Percentiles rank a stretch among this genome's conserved stretches.
Evolutionary conservation across 805 yeast species (phyloP).

Genomic region (Wickerhamomyces alni): DNA sequence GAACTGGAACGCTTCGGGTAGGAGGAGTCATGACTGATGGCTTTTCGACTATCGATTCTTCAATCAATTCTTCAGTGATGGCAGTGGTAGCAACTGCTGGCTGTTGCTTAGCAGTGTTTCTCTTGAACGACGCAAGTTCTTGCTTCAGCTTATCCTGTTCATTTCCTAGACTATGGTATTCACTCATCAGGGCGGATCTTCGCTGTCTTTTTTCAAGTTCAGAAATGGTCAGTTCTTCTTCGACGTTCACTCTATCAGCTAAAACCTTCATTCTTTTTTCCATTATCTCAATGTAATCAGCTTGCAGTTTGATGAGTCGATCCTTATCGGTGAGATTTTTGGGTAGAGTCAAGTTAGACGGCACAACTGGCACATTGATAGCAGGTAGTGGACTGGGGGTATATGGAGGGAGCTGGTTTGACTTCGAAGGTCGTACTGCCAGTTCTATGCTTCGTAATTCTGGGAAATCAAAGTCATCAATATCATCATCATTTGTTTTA

Average conservation of each 20-base stretch:
- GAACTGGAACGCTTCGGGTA: no score
- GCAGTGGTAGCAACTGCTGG: no score
- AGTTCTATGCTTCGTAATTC: background rate
- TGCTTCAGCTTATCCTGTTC: background rate
- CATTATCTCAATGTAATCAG: background rate
- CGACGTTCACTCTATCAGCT: background rate
- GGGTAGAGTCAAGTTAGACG: no score
- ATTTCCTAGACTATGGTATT: background rate
- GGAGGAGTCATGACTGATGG: no score
- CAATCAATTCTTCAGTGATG: no score
- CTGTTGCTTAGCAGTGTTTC: background rate
- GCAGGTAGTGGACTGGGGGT: background rate
- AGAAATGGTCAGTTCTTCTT: background rate
- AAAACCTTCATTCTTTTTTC: background rate
- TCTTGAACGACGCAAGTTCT: background rate
- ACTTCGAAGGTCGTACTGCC: background rate
- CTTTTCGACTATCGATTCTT: no score
- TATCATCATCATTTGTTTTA: background rate
- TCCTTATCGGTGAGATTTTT: background rate
- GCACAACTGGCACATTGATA: background rate
- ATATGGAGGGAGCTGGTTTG: background rate
- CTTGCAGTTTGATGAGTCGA: background rate
- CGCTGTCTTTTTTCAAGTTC: background rate
- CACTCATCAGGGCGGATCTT: background rate
- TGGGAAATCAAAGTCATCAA: slow-evolving; percentile 1